Evolutionary conservation across 108 stramenopile genomes (phyloP).

Genomic region (Chaetoceros tenuissimus): DNA sequence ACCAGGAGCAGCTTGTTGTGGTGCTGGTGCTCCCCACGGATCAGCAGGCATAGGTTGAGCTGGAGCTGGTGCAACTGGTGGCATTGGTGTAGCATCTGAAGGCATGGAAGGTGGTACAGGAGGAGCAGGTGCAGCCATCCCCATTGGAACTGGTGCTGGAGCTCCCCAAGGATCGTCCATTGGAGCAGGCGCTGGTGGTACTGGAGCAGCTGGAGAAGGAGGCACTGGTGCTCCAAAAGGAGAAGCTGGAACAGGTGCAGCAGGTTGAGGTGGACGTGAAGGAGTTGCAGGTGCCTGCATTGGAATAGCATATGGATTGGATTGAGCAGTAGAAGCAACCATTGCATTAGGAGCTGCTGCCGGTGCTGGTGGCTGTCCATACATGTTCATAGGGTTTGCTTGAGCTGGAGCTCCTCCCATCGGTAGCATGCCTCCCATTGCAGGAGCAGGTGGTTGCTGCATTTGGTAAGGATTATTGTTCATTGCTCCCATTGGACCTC

Average conservation of each 20-base stretch:
- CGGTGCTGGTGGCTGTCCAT: slow-evolving; percentile 4
- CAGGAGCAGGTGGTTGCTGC: slow-evolving; percentile 15
- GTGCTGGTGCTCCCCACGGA: slow-evolving; percentile 27
- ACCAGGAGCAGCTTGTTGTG: slow-evolving; percentile 11
- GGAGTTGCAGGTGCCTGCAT: slow-evolving; percentile 7
- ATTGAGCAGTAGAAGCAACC: slow-evolving; percentile 2
- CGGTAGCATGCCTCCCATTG: slow-evolving; percentile 14
- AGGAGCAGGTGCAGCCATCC: slow-evolving; percentile 7
- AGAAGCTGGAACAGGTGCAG: slow-evolving; percentile 8
- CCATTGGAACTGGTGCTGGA: slow-evolving; percentile 1
- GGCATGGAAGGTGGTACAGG: slow-evolving; percentile 5
- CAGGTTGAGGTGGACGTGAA: slow-evolving; percentile 11
- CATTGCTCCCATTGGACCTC: slow-evolving; percentile 27
- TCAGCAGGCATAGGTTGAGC: slow-evolving; percentile 5
- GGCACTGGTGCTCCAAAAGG: slow-evolving; percentile 2
- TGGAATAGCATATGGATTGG: slow-evolving; percentile 15
- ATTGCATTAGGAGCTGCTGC: slow-evolving; percentile 7
- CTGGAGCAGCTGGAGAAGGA: slow-evolving; percentile 8
- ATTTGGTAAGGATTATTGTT: slow-evolving; percentile 40
- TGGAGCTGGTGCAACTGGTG: slow-evolving; percentile 4
- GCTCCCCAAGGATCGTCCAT: neutral
- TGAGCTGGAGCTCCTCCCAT: neutral
- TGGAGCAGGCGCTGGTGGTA: slow-evolving; percentile 9
- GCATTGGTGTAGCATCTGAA: neutral
- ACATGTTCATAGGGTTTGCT: slow-evolving; percentile 4